These are phyloP conservation scores for Coffea eugenioides DNA, from an alignment of 257 asterid genomes.

Conservation along the genomic window DNA sequence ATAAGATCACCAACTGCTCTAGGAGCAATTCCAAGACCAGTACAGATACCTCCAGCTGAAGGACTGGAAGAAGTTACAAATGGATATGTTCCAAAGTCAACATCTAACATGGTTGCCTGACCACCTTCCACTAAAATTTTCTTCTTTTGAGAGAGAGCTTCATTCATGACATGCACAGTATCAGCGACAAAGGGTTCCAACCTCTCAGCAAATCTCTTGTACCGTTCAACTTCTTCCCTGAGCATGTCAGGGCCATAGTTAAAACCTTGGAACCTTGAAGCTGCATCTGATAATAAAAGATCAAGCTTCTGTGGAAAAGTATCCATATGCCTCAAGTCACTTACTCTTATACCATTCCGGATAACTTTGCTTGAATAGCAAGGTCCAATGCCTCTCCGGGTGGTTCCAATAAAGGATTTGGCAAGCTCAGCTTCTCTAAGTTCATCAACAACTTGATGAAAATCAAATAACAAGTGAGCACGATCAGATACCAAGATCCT, in stretches of 20 bases:
- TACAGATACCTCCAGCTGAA: conserved; percentile 98
- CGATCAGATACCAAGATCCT: conserved; percentile 92
- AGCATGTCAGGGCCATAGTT: conserved; percentile 76
- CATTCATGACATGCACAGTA: conserved; percentile 83
- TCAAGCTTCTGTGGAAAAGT: conserved; percentile 89
- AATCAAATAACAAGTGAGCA: conserved; percentile 87
- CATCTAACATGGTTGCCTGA: conserved; percentile 96
- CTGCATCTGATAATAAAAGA: conserved; percentile 77
- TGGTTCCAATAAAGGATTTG: conserved; percentile 90
- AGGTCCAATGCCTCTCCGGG: conserved; percentile 97
- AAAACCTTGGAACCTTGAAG: conserved; percentile 76
- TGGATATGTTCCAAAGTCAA: conserved; percentile 96
- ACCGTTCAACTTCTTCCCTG: conserved; percentile 76
- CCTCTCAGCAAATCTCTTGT: conserved; percentile 79
- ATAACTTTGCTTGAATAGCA: conserved; percentile 93
- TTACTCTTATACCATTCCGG: conserved; percentile 84
- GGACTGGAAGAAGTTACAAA: conserved; percentile 96
- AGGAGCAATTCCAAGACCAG: conserved; percentile 98
- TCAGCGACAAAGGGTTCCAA: conserved; percentile 83
- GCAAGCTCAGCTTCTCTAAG: conserved; percentile 92
- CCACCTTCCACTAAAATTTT: conserved; percentile 96
- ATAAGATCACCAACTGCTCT: conserved; percentile 83
- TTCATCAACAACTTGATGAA: conserved; percentile 84
- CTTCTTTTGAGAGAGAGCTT: conserved; percentile 59
- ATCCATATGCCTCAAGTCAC: conserved; percentile 97